Percentiles rank a stretch among this genome's conserved stretches.
Evolutionary conservation across 371 early-diverging fungal species (phyloP).

Genomic region (Coemansia sp.): DNA sequence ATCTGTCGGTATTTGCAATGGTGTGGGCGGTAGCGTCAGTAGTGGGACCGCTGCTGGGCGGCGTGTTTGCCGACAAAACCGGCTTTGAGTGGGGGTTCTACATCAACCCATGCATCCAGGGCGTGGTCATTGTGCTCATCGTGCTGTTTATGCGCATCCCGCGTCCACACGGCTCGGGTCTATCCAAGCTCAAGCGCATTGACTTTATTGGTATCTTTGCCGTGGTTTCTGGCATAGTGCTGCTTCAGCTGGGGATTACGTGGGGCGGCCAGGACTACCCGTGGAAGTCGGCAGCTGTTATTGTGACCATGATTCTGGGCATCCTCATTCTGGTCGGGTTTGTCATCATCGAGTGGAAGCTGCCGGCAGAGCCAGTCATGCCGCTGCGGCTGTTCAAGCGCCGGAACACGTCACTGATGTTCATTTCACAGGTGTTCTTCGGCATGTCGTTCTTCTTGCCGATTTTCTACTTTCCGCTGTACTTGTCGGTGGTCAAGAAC

Average conservation of each 20-base stretch:
- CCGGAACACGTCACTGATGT: slow-evolving; percentile 41
- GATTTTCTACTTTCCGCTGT: slow-evolving; percentile 58
- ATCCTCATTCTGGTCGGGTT: slow-evolving; percentile 54
- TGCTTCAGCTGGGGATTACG: slow-evolving; percentile 60
- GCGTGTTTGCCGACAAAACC: slow-evolving; percentile 64
- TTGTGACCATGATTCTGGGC: slow-evolving; percentile 58
- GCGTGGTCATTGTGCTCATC: slow-evolving; percentile 56
- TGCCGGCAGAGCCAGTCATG: slow-evolving; percentile 63
- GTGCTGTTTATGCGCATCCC: slow-evolving; percentile 57
- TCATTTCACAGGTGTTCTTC: slow-evolving; percentile 20
- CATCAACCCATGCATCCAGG: slow-evolving; percentile 70
- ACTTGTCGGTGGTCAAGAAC: slow-evolving; percentile 59
- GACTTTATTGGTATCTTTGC: slow-evolving; percentile 66
- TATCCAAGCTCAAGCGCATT: slow-evolving; percentile 60
- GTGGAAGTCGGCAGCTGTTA: slow-evolving; percentile 64
- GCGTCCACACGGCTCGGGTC: slow-evolving; percentile 49
- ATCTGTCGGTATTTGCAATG: slow-evolving; percentile 58
- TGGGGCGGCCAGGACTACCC: slow-evolving; percentile 64
- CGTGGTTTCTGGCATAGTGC: slow-evolving; percentile 56
- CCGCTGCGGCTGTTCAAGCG: slow-evolving; percentile 56
- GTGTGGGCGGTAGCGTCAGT: slow-evolving; percentile 65
- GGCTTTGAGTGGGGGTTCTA: slow-evolving; percentile 73
- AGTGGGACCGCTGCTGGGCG: slow-evolving; percentile 72
- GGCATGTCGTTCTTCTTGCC: slow-evolving; percentile 41
- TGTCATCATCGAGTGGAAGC: slow-evolving; percentile 59